Base-by-base conservation (phyloP, 2,329 filamentous ascomycete species). In the Pezicula neosporulosa region DNA sequence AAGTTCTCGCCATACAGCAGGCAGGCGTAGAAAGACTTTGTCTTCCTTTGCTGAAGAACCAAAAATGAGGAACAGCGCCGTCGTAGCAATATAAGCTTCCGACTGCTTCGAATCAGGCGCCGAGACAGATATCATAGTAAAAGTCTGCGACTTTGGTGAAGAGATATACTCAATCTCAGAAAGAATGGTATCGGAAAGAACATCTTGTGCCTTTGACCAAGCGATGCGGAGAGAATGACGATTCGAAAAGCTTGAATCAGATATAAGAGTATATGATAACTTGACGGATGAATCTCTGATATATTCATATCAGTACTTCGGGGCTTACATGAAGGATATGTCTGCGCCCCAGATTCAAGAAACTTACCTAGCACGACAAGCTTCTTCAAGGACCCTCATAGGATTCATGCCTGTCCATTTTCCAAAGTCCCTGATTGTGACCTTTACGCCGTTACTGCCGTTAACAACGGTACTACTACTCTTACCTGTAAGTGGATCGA, bases 21-120 rank as follows among this genome's bases (percentile, higher is more conserved):
- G 90, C 15, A 99, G 74, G 47, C 89, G 82, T 56, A 96, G 68
- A 53, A 86, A 87, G 2, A 90, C 82, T 66, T 95, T 97, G 56
- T 95, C 90, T 63, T 97, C 93, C 60, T 90, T 94, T 0, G 82
- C 71, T 15, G 85, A 89, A n/a, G 81, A 79, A 1, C 84, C 83
- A 57, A 91, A 96, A 1, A 96, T 77, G 38, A 89, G 78, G 66
- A 96, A 97, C 1, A 99, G 72, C 2, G 88, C 90, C 12, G 83
- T 77, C 0, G 91, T 96, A 6, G 91, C 89, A 39, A 94, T 80
- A 60, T 86, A 97, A 1, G 86, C 86, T 68, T 97, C 92, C 6
- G 94, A 95, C 66, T 99, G 92, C 57, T 85, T 83, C 12, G 77
- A 60, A 48, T 90, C 87, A 0, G 90, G 83, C 0, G 90, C 87